Percentiles rank a stretch among this genome's conserved stretches.
These are phyloP conservation scores for Annona squamosa DNA, from an alignment of 164 flowering plant genomes.

Conservation along the genomic window DNA sequence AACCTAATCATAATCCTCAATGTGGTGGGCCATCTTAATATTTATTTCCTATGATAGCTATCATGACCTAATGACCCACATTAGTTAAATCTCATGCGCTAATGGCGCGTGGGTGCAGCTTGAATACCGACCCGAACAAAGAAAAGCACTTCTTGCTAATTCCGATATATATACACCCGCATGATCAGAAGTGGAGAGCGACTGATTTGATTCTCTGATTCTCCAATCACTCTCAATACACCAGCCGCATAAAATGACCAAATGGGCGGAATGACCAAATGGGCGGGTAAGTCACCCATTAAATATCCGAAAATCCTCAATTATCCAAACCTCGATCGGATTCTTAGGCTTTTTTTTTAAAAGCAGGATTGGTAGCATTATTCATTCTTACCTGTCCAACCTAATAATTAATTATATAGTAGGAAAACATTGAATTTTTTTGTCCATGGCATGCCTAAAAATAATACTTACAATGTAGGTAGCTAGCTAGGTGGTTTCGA, in stretches of 20 bases:
- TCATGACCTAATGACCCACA: background rate
- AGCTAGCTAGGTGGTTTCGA: background rate
- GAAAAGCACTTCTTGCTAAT: background rate
- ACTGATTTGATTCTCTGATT: background rate
- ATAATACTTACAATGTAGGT: background rate
- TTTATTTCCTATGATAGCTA: background rate
- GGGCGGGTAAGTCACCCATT: background rate
- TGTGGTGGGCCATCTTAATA: no score
- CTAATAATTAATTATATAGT: no score
- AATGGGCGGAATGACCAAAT: background rate
- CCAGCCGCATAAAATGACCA: background rate
- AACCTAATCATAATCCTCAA: no score
- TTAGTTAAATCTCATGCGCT: constrained; percentile 1
- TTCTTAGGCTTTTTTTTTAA: no score
- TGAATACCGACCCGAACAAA: background rate
- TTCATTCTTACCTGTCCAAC: no score
- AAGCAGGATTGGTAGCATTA: no score
- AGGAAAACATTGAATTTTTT: no score
- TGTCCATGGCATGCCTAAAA: background rate
- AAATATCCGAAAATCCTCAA: no score
- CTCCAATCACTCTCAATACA: background rate
- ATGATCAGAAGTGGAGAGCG: background rate
- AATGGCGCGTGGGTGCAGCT: background rate
- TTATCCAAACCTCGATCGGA: no score
- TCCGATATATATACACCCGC: background rate